A percentile compares a stretch with the other conserved stretches of the same genome.
Conservation (phyloP, 306 rosid species). For the Cucurbita argyrosperma region DNA sequence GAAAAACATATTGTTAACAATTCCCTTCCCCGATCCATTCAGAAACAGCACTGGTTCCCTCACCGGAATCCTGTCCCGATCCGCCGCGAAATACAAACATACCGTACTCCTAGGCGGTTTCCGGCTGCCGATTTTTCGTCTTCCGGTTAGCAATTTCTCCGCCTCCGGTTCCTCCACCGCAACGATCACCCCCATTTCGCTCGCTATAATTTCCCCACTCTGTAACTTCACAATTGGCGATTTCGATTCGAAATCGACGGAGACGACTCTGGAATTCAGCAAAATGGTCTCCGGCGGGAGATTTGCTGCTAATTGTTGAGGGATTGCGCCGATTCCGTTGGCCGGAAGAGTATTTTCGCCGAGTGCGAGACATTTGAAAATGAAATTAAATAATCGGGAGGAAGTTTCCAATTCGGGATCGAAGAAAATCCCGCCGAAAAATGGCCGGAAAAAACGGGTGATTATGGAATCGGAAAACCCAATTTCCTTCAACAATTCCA, state of each 20-base stretch:
- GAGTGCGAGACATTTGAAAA: constrained; percentile 83
- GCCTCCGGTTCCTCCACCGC: constrained; percentile 66
- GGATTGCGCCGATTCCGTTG: constrained; percentile 62
- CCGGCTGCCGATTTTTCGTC: constrained; percentile 8
- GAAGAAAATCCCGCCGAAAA: constrained; percentile 80
- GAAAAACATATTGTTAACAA: constrained; percentile 86
- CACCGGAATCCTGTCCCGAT: constrained; percentile 31
- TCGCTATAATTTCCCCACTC: constrained; percentile 40
- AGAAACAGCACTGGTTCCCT: constrained; percentile 42
- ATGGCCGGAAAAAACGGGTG: constrained; percentile 51
- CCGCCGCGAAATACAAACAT: constrained; percentile 46
- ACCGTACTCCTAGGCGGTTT: constrained; percentile 61
- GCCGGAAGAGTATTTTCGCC: constrained; percentile 80
- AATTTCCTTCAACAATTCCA: constrained; percentile 25
- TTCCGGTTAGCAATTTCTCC: constrained; percentile 25
- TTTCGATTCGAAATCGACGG: constrained; percentile 19
- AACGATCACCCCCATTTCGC: constrained; percentile 59
- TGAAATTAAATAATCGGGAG: constrained; percentile 60
- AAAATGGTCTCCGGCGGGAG: constrained; percentile 38
- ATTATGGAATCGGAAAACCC: constrained; percentile 69
- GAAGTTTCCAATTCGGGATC: constrained; percentile 49
- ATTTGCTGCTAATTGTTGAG: constrained; percentile 46
- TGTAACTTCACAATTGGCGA: constrained; percentile 35
- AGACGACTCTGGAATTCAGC: constrained; percentile 35
- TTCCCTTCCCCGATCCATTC: constrained; percentile 71